These are phyloP conservation scores for Suhomyces taliae DNA, from an alignment of 1,139 yeast species.

Conservation along the genomic window DNA sequence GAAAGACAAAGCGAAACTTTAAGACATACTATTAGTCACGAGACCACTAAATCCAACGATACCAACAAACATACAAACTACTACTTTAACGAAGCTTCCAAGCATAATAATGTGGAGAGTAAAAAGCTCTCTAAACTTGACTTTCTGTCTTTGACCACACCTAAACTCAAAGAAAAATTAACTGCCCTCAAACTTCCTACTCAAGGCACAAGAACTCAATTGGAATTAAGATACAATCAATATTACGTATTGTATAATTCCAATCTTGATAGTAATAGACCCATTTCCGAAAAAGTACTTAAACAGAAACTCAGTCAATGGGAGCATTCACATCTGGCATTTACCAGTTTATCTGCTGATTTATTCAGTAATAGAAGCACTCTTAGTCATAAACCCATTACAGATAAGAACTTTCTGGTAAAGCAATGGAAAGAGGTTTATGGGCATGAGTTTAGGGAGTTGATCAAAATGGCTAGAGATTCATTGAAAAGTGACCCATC, in stretches of 20 bases:
- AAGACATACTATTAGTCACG: no score
- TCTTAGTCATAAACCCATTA: constrained; percentile 28
- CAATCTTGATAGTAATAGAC: constrained; percentile 73
- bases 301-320: constrained; percentile 61
- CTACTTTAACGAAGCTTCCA: constrained; percentile 32
- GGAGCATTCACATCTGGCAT: constrained; percentile 57
- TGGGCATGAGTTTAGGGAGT: constrained; percentile 49
- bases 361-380: constrained; percentile 27
- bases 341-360: constrained; percentile 19
- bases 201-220: constrained; percentile 59
- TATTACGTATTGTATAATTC: constrained; percentile 81
- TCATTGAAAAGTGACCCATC: constrained; percentile 6
- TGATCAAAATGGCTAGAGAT: constrained; percentile 52
- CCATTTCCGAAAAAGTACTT: constrained; percentile 56
- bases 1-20: no score
- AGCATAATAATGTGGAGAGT: constrained; percentile 23
- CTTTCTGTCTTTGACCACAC: constrained; percentile 56
- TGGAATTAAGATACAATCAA: constrained; percentile 75
- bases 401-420: constrained; percentile 43
- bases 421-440: constrained; percentile 53
- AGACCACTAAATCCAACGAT: neutral
- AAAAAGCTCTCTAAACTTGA: constrained; percentile 59
- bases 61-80: constrained; percentile 22
- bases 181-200: constrained; percentile 55
- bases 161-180: constrained; percentile 64